Conservation (phyloP, 2,329 filamentous ascomycete species). For the Diaporthe eres region DNA sequence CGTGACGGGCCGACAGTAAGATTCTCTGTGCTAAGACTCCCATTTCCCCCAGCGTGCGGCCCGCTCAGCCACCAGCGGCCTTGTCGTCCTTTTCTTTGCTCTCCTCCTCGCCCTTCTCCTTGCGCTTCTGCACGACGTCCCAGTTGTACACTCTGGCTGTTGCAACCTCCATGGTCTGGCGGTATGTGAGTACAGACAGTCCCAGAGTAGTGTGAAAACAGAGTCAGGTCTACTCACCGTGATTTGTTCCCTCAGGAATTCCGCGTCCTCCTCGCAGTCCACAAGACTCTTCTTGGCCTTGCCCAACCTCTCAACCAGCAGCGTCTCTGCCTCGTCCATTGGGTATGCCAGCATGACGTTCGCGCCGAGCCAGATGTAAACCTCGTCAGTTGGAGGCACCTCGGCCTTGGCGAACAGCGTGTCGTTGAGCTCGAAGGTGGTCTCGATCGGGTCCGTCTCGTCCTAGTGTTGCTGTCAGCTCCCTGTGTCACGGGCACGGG, state of each 20-base stretch:
- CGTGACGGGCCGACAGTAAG: slow-evolving; percentile 24
- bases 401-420: slow-evolving; percentile 92
- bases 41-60: background rate
- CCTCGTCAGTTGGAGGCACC: slow-evolving; percentile 87
- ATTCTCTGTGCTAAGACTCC: slow-evolving; percentile 10
- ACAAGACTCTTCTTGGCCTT: slow-evolving; percentile 83
- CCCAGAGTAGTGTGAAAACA: too few relatives aligned
- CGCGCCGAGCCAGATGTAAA: slow-evolving; percentile 97
- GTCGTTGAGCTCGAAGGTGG: slow-evolving; percentile 96
- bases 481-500: background rate
- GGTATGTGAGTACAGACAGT: slow-evolving; percentile 24
- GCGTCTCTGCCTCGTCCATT: slow-evolving; percentile 84
- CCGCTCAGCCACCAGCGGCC: slow-evolving; percentile 48
- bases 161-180: slow-evolving; percentile 93
- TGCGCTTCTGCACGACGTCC: slow-evolving; percentile 96
- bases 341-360: slow-evolving; percentile 99
- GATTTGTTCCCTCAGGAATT: slow-evolving; percentile 96
- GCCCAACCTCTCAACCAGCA: slow-evolving; percentile 82
- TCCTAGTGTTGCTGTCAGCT: slow-evolving; percentile 47
- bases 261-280: slow-evolving; percentile 97
- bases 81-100: slow-evolving; percentile 54
- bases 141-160: slow-evolving; percentile 99
- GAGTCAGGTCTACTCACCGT: slow-evolving; percentile 72
- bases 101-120: slow-evolving; percentile 82
- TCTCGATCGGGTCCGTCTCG: slow-evolving; percentile 81